Percentiles rank a stretch among this genome's conserved stretches.
phyloP scores from a whole-genome alignment of 2,329 filamentous ascomycete species.

The Davidsoniella australis region DNA sequence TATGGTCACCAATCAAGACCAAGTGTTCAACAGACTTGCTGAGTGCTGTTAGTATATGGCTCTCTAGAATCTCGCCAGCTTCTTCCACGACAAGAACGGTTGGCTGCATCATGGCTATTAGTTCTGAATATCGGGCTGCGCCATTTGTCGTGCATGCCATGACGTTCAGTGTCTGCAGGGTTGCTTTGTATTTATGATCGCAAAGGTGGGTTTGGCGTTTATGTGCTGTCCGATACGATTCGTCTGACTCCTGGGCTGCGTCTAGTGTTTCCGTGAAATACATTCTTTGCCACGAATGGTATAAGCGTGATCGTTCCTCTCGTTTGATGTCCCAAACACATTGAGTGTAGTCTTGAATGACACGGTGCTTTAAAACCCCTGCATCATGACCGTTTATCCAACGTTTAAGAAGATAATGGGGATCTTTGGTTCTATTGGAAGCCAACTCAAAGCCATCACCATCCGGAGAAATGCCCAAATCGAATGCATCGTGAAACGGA shows the following conservation, averaged over 20 bases:
- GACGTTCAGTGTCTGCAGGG: conserved; percentile 38
- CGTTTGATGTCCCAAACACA: conserved; percentile 36
- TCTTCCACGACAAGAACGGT: conserved; percentile 53
- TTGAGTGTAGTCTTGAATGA: conserved; percentile 16
- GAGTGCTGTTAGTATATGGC: conserved; percentile 38
- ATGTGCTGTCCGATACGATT: conserved; percentile 26
- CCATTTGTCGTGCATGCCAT: conserved; percentile 57
- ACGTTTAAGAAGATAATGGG: conserved; percentile 32
- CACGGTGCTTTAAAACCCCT: conserved; percentile 23
- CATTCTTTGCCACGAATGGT: conserved; percentile 25
- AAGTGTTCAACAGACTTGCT: conserved; percentile 39
- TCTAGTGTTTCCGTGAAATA: conserved; percentile 34
- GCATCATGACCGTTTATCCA: conserved; percentile 34
- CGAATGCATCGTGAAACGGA: not conserved
- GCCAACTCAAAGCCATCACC: not conserved
- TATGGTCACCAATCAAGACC: conserved; percentile 56
- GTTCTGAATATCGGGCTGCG: conserved; percentile 42
- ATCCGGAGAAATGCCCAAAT: not conserved
- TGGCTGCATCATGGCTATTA: conserved; percentile 35
- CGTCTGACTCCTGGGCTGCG: conserved; percentile 22
- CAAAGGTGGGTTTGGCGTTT: conserved; percentile 26
- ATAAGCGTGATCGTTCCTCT: conserved; percentile 20
- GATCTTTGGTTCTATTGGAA: not conserved
- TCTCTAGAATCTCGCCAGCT: conserved; percentile 55
- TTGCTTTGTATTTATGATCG: conserved; percentile 23